Percentiles rank a stretch among this genome's conserved stretches.
Evolutionary conservation across 1,284 basidiomycete genomes (phyloP).

Genomic region (Sanghuangporus baumii): DNA sequence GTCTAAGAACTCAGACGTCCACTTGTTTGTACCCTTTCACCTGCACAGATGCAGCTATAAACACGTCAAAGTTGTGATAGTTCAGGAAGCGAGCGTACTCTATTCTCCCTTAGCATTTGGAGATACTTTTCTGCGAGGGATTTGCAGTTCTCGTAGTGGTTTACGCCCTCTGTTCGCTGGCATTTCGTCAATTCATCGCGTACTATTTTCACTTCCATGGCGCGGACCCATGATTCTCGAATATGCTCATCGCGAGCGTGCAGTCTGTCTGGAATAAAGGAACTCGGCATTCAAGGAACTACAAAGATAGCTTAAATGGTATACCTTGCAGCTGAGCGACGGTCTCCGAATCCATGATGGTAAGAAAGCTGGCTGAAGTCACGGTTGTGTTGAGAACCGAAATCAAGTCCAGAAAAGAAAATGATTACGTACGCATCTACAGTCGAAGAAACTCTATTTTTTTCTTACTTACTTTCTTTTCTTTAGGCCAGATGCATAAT

Average conservation of each 20-base stretch:
- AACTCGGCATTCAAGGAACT: too few relatives aligned
- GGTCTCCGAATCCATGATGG: constrained; percentile 10
- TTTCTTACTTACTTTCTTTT: background rate
- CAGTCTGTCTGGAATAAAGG: background rate
- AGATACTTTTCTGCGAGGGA: constrained; percentile 84
- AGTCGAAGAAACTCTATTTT: background rate
- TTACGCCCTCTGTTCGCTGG: constrained; percentile 87
- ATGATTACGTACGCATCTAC: background rate
- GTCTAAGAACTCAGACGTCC: constrained; percentile 24
- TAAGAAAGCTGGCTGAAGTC: background rate
- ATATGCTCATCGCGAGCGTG: constrained; percentile 72
- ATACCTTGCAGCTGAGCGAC: constrained; percentile 12
- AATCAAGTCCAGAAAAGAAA: background rate
- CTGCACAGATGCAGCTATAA: constrained; percentile 26
- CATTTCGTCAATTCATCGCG: constrained; percentile 90
- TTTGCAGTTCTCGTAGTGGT: constrained; percentile 86
- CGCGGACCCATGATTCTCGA: constrained; percentile 90
- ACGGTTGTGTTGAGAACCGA: background rate
- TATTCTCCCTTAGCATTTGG: constrained; percentile 78
- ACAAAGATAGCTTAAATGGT: background rate
- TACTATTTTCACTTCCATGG: constrained; percentile 91
- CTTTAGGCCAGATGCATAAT: background rate
- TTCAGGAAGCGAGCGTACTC: constrained; percentile 48
- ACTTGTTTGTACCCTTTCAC: constrained; percentile 52
- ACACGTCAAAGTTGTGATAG: background rate